Conservation (phyloP, 768 basidiomycete species). For the Suillus subalutaceus region DNA sequence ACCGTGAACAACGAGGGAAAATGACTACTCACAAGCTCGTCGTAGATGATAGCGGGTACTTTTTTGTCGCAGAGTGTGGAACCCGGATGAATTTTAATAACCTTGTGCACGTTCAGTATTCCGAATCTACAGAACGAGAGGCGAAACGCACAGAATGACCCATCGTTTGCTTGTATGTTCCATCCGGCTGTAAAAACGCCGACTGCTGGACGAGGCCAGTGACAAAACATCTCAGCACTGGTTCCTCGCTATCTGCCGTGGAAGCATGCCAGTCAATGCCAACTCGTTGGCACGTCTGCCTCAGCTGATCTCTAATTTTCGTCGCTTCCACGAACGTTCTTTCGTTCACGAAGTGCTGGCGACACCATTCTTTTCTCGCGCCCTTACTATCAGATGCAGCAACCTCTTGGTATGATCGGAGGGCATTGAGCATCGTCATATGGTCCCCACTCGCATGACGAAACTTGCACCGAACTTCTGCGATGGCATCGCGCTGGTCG, state of each 20-base stretch:
- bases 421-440: conserved; percentile 83
- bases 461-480: conserved; percentile 77
- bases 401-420: conserved; percentile 81
- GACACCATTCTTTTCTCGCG: conserved; percentile 76
- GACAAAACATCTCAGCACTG: conserved; percentile 71
- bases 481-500: conserved; percentile 73
- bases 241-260: conserved; percentile 65
- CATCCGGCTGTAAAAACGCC: conserved; percentile 84
- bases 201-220: conserved; percentile 82
- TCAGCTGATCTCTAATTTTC: conserved; percentile 81
- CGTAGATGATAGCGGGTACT: conserved; percentile 85
- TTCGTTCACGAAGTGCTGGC: conserved; percentile 80
- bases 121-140: conserved; percentile 7
- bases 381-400: conserved; percentile 47
- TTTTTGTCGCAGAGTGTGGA: conserved; percentile 83
- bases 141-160: conserved; percentile 59
- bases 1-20: neutral
- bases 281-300: conserved; percentile 59
- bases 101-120: conserved; percentile 34
- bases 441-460: conserved; percentile 88
- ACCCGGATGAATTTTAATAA: conserved; percentile 89
- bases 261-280: conserved; percentile 62
- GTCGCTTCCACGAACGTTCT: conserved; percentile 77
- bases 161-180: conserved; percentile 82
- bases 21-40: conserved; percentile 75